Evolutionary conservation across 352 stramenopile species (phyloP), one percentile per base, ranked within the genome.

Genomic region (Aphanomyces invadans): DNA sequence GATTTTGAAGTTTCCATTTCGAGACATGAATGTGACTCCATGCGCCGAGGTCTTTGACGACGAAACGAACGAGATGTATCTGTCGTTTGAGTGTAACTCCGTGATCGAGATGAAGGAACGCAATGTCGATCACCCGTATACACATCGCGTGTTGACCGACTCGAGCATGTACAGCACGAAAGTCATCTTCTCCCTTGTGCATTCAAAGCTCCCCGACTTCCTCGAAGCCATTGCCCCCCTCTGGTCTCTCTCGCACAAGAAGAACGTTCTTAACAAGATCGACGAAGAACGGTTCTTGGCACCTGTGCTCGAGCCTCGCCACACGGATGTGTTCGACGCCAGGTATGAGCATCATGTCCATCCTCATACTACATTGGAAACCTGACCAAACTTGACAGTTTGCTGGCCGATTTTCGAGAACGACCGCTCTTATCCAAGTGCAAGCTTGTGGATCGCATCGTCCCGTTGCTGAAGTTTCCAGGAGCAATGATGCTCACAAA

Each of bases 401-500:
- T 88, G 53, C 69, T 97, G 4, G 78, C 91, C 10, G 88, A 97
- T 69, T 96, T 92, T 62, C 74, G 85, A 25, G 89, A 97, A 60
- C 73, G 71, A 31, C 61, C 87, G 19, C 46, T 95, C 23, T 71
- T 92, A 21, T 67, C 75, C 4, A 65, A 39, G 11, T 76, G 73
- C 9, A 73, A 86, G 10, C 53, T 76, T 10, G 84, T 83, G 5
- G 75, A 88, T 51, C 80, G 90, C 25, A 93, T 97, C 54, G 83
- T 87, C 42, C 90, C 90, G 28, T 64, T 97, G 36, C 74, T 95
- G 4, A 81, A 88, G 56, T 90, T 92, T 65, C 90, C 89, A 32
- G 90, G 90, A 7, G 90, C 78, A 33, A 57, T 97, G 19, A 91
- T 96, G 75, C 71, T 97, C 38, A 97, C 89, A 21, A 91, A 95